A percentile compares a stretch with the other conserved stretches of the same genome.
Evolutionary conservation across 179 eudicot species (phyloP).

Genomic region (Spergularia azorica): DNA sequence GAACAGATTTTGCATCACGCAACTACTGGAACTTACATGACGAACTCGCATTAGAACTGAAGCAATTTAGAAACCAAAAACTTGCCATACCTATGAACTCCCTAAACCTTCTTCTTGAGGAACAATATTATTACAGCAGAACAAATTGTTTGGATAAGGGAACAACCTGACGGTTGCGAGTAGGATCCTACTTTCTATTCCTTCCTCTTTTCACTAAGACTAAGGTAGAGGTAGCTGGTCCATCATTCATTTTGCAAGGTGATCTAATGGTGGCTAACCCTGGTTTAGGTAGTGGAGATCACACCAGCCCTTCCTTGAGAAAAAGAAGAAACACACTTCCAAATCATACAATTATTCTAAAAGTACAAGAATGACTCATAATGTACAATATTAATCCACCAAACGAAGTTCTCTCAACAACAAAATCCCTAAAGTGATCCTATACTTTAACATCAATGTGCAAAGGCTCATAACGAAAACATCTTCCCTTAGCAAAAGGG

Average conservation of each 20-base stretch:
- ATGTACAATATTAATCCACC: neutral
- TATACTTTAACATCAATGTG: neutral
- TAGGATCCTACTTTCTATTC: neutral
- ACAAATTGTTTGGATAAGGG: too few species aligned
- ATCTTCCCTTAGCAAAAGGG: neutral
- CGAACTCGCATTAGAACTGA: neutral
- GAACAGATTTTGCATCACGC: neutral
- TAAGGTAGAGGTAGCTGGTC: neutral
- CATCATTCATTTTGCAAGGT: constrained; percentile 4
- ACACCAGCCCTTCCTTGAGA: neutral
- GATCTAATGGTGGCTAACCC: neutral
- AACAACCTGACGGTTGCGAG: too few species aligned
- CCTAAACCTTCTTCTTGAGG: too few species aligned
- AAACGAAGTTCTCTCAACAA: neutral
- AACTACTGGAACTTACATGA: neutral
- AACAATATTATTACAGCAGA: too few species aligned
- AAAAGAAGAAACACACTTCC: neutral
- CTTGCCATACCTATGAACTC: neutral
- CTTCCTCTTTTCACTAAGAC: neutral
- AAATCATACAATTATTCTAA: neutral
- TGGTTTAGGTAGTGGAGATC: neutral
- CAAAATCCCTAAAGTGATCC: neutral
- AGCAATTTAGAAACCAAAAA: neutral
- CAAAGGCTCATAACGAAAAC: neutral
- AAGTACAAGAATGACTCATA: too few species aligned